Percentiles rank a stretch among this genome's conserved stretches.
These are phyloP conservation scores for Solanum rostratum DNA, from an alignment of 257 asterid genomes.

Conservation along the genomic window DNA sequence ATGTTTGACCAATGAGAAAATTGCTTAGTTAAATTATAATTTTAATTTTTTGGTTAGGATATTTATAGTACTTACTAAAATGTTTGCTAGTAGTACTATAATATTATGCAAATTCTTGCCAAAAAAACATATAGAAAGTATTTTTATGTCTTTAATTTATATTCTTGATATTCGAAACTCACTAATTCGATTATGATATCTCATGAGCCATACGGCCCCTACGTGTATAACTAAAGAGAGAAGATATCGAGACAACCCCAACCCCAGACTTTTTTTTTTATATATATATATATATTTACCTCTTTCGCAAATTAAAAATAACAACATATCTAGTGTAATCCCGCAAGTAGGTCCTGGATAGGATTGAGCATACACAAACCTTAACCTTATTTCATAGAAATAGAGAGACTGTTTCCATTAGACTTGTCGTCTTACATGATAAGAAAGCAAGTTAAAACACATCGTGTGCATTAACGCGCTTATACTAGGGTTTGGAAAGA, in stretches of 20 bases:
- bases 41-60: background rate
- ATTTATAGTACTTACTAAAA: background rate
- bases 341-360: background rate
- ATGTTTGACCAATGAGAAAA: slow-evolving; percentile 31
- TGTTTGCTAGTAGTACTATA: background rate
- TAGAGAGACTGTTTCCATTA: background rate
- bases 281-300: too few species aligned
- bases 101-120: background rate
- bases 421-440: background rate
- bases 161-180: background rate
- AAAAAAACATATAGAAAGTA: background rate
- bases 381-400: background rate
- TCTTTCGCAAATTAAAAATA: background rate
- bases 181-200: background rate
- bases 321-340: background rate
- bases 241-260: too few species aligned
- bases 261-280: too few species aligned
- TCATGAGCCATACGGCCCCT: background rate
- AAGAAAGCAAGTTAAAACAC: background rate
- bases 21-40: slow-evolving; percentile 20
- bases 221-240: background rate
- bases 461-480: background rate
- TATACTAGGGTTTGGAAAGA: background rate
- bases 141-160: background rate
- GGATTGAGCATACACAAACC: background rate